These are phyloP conservation scores for Curvularia spicifera DNA, from an alignment of 2,329 filamentous ascomycete genomes.

Conservation along the genomic window DNA sequence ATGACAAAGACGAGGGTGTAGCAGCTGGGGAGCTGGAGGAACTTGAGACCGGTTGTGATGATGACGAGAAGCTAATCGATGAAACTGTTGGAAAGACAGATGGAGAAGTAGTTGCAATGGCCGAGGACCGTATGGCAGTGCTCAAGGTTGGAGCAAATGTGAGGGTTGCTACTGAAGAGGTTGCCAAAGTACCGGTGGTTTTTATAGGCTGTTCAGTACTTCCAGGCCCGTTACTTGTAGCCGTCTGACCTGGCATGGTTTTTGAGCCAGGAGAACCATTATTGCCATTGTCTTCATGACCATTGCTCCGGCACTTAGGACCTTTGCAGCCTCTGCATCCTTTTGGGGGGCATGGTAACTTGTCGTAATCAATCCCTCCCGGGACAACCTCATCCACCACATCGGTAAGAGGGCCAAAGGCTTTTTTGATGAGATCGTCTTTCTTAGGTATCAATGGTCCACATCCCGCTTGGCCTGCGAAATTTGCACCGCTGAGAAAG, in stretches of 20 bases:
- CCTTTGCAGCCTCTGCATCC: not conserved
- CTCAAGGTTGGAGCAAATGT: not conserved
- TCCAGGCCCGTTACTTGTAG: not conserved
- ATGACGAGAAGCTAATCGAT: not conserved
- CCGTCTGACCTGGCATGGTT: not conserved
- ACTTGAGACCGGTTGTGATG: not conserved
- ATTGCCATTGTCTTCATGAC: not conserved
- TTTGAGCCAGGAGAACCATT: not conserved
- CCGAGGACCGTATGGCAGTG: not conserved
- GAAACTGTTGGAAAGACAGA: not conserved
- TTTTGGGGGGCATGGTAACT: not conserved
- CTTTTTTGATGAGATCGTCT: not conserved
- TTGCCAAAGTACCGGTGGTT: not conserved
- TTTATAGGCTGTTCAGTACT: not conserved
- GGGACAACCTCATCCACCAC: not conserved
- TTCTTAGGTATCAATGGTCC: not conserved
- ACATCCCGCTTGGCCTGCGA: not conserved
- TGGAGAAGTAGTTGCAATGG: not conserved
- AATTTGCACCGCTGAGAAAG: not conserved
- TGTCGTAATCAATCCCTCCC: not conserved
- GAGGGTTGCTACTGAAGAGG: not conserved
- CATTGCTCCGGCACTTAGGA: not conserved
- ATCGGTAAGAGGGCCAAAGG: not conserved
- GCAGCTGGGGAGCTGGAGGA: not conserved
- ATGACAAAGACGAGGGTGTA: not conserved